These are phyloP conservation scores for Fraxinus ornus DNA, from an alignment of 305 asterid genomes.

Conservation along the genomic window DNA sequence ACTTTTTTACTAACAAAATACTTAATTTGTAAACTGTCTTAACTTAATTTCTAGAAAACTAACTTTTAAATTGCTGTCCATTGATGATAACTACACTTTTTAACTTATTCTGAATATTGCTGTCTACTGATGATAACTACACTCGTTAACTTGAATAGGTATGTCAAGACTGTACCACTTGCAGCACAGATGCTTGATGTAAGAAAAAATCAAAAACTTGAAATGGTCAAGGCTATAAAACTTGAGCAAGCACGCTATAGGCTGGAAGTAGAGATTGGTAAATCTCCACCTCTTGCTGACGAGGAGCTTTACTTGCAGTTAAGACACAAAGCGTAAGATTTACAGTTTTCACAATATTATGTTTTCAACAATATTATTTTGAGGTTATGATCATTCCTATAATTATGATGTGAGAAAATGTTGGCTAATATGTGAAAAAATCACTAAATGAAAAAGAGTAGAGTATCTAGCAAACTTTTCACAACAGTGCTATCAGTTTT, in stretches of 20 bases:
- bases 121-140: not conserved
- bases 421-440: not conserved
- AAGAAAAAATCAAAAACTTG: slow-evolving; percentile 76
- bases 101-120: slow-evolving; percentile 11
- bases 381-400: not conserved
- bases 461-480: not conserved
- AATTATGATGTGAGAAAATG: not conserved
- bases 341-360: not conserved
- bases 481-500: not conserved
- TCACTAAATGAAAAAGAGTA: not conserved
- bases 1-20: not conserved
- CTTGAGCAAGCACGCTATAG: slow-evolving; percentile 79
- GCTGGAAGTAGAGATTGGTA: slow-evolving; percentile 92
- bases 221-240: slow-evolving; percentile 76
- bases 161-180: slow-evolving; percentile 89
- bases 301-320: slow-evolving; percentile 76
- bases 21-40: not conserved
- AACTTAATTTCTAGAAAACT: slow-evolving; percentile 1
- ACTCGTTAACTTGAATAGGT: slow-evolving; percentile 53
- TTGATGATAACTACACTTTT: not conserved
- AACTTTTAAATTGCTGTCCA: slow-evolving; percentile 18
- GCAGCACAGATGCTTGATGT: slow-evolving; percentile 88
- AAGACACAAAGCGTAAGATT: slow-evolving; percentile 77
- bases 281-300: slow-evolving; percentile 94
- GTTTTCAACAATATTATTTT: not conserved